These are phyloP conservation scores for Alternaria arbusti DNA, from an alignment of 2,329 filamentous ascomycete genomes.

Conservation along the genomic window DNA sequence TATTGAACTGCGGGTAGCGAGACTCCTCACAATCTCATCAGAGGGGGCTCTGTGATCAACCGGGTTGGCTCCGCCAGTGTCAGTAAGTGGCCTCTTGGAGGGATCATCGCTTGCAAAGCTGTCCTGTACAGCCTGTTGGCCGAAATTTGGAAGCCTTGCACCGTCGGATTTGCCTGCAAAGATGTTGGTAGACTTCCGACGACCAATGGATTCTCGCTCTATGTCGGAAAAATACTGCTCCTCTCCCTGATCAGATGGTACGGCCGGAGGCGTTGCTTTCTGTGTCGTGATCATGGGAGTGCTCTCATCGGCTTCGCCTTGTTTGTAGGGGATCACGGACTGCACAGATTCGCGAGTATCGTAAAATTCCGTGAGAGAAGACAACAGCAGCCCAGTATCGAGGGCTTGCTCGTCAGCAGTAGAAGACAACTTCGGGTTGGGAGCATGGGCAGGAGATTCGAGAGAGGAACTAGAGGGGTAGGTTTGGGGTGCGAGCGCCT, in stretches of 20 bases:
- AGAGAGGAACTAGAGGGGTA: not conserved
- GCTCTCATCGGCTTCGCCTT: not conserved
- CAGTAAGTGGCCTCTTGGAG: not conserved
- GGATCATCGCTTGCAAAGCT: not conserved
- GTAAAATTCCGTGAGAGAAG: not conserved
- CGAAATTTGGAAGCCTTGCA: slow-evolving; percentile 7
- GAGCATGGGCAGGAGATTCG: not conserved
- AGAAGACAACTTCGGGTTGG: not conserved
- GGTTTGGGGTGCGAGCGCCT: slow-evolving; percentile 1
- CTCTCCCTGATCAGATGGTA: not conserved
- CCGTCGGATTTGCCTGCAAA: slow-evolving; percentile 9
- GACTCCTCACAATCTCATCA: slow-evolving; percentile 24
- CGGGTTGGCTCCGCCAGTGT: not conserved
- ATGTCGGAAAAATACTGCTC: not conserved
- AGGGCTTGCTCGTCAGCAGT: not conserved
- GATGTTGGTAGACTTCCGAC: slow-evolving; percentile 21
- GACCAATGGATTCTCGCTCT: slow-evolving; percentile 4
- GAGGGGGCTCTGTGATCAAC: not conserved
- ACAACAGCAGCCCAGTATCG: not conserved
- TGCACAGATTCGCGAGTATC: not conserved
- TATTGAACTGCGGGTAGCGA: slow-evolving; percentile 13
- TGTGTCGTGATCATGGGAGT: slow-evolving; percentile 13
- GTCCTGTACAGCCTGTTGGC: not conserved
- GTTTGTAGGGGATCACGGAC: not conserved
- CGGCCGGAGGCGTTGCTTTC: slow-evolving; percentile 4